Conservation (phyloP, 148 eudicot species). For the Beta vulgaris region DNA sequence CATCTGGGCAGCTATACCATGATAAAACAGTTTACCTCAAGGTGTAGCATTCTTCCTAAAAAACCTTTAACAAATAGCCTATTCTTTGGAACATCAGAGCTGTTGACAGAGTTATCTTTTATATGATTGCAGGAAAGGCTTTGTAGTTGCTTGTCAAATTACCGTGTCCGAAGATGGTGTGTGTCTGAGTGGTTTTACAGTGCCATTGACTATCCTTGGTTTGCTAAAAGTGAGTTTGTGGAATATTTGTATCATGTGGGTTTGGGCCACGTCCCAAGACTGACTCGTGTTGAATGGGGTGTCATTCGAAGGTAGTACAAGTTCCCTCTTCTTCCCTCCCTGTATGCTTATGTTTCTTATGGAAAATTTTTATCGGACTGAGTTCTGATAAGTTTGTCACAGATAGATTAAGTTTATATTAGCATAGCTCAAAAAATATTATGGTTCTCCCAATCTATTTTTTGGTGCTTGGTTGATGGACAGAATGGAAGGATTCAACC, state of each 20-base stretch:
- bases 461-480: neutral
- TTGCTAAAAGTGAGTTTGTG: slow-evolving; percentile 95
- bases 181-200: slow-evolving; percentile 96
- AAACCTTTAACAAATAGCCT: neutral
- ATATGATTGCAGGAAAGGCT: slow-evolving; percentile 51
- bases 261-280: slow-evolving; percentile 92
- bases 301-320: slow-evolving; percentile 88
- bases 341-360: neutral
- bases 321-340: neutral
- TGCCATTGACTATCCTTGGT: slow-evolving; percentile 99
- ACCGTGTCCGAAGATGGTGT: slow-evolving; percentile 74
- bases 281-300: slow-evolving; percentile 99
- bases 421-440: too few relatives aligned
- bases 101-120: slow-evolving; percentile 20
- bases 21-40: slow-evolving; percentile 41
- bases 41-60: slow-evolving; percentile 34
- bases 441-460: neutral
- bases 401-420: neutral
- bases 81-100: neutral
- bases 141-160: slow-evolving; percentile 59
- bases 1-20: slow-evolving; percentile 31
- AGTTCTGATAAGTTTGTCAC: neutral
- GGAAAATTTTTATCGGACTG: neutral
- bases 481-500: neutral
- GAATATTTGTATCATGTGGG: slow-evolving; percentile 96